phyloP scores from a whole-genome alignment of 495 filamentous ascomycete genomes.

The Penicillium roqueforti region DNA sequence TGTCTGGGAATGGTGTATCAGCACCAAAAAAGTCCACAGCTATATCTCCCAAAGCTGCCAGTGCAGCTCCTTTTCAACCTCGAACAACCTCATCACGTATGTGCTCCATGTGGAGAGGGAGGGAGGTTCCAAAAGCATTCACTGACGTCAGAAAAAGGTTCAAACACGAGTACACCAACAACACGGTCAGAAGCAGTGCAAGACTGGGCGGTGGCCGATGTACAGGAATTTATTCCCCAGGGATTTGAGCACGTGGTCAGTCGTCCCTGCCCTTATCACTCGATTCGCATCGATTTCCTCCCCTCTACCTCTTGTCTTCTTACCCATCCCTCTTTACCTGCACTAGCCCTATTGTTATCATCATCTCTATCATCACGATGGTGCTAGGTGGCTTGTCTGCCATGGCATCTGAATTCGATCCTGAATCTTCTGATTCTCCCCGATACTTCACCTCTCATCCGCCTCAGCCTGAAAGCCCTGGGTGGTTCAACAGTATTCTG shows the following conservation, averaged over 20 bases:
- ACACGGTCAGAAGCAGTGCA: conserved; percentile 47
- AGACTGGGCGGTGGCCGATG: conserved; percentile 58
- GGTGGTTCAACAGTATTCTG: too few species aligned
- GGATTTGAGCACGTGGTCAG: conserved; percentile 68
- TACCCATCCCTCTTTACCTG: not conserved
- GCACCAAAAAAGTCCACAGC: conserved; percentile 56
- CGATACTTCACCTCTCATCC: not conserved
- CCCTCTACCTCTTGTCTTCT: not conserved
- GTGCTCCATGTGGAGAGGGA: conserved; percentile 8
- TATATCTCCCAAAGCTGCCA: conserved; percentile 83
- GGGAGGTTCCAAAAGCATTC: not conserved
- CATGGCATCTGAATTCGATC: conserved; percentile 20
- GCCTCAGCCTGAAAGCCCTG: too few species aligned
- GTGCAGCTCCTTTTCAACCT: conserved; percentile 89
- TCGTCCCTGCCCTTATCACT: conserved; percentile 8
- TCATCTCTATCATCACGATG: not conserved
- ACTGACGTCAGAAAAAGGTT: conserved; percentile 37
- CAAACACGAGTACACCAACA: conserved; percentile 45
- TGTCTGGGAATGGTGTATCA: conserved; percentile 46
- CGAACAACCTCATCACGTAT: conserved; percentile 44
- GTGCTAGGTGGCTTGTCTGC: conserved; percentile 14
- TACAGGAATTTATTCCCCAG: conserved; percentile 76
- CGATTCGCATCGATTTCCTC: conserved; percentile 8
- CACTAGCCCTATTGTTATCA: not conserved
- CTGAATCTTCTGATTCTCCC: not conserved